phyloP scores from a whole-genome alignment of 176 grass and related monocot species.

The Eragrostis nindensis region DNA sequence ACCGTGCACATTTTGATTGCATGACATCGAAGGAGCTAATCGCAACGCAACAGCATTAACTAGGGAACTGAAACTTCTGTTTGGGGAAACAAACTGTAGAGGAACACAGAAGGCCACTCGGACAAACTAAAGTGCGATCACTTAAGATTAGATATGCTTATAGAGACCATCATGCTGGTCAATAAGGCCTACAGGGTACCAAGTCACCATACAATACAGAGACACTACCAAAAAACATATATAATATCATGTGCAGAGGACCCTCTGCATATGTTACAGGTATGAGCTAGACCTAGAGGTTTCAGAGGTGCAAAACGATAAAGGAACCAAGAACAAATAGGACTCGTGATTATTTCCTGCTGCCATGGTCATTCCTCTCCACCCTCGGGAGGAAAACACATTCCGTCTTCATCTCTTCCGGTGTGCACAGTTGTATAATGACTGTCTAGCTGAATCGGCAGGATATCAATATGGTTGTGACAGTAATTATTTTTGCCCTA shows the following conservation, averaged over 20 bases:
- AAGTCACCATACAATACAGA: slow-evolving; percentile 36
- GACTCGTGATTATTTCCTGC: slow-evolving; percentile 45
- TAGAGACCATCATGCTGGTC: slow-evolving; percentile 22
- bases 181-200: neutral
- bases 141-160: neutral
- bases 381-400: too few relatives aligned
- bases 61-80: too few relatives aligned
- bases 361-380: neutral
- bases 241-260: slow-evolving; percentile 32
- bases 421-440: neutral
- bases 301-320: neutral
- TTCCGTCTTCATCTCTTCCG: neutral
- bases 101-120: too few relatives aligned
- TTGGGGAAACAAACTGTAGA: too few relatives aligned
- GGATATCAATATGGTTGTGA: slow-evolving; percentile 14
- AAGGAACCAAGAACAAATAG: neutral
- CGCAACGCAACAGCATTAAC: too few relatives aligned
- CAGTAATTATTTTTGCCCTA: neutral
- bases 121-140: neutral
- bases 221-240: slow-evolving; percentile 21
- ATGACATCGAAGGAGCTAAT: too few relatives aligned
- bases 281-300: slow-evolving; percentile 34
- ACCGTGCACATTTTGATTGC: too few relatives aligned
- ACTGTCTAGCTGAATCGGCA: neutral
- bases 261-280: slow-evolving; percentile 55